phyloP scores from a whole-genome alignment of 352 stramenopile species.

The Phytophthora pinifolia region DNA sequence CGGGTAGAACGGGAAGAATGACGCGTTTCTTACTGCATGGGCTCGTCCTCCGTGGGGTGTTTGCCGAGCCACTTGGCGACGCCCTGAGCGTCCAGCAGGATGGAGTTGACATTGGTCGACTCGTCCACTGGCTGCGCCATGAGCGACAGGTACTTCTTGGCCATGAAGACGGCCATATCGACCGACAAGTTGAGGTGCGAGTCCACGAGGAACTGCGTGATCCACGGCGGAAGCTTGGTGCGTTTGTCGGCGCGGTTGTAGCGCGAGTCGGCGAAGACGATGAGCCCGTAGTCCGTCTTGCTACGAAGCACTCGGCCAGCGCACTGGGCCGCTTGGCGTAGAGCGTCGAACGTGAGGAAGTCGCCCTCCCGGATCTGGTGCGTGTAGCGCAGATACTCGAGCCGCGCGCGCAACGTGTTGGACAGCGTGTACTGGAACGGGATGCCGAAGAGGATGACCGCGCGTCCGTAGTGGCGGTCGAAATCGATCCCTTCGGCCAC shows the following conservation, averaged over 20 bases:
- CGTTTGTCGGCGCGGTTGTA: constrained; percentile 98
- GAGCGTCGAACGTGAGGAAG: constrained; percentile 98
- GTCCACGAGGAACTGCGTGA: constrained; percentile 96
- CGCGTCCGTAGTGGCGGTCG: constrained; percentile 98
- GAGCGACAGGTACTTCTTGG: constrained; percentile 95
- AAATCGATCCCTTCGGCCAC: constrained; percentile 99
- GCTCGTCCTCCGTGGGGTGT: constrained; percentile 35
- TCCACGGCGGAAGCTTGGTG: constrained; percentile 98
- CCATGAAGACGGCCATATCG: constrained; percentile 95
- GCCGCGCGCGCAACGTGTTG: constrained; percentile 90
- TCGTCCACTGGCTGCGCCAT: constrained; percentile 97
- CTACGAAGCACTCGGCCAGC: constrained; percentile 97
- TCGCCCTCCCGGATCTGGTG: constrained; percentile 94
- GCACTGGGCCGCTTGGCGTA: constrained; percentile 97
- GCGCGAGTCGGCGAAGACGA: constrained; percentile 98
- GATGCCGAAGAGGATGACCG: constrained; percentile 98
- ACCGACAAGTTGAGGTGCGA: constrained; percentile 96
- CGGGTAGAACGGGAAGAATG: no score
- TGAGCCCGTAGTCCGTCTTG: constrained; percentile 99
- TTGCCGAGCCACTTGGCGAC: constrained; percentile 78
- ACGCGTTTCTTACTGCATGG: no score
- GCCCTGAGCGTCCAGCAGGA: constrained; percentile 92
- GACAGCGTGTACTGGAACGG: constrained; percentile 99
- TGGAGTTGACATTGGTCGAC: constrained; percentile 89
- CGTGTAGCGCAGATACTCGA: constrained; percentile 97